These are phyloP conservation scores for Mortierella hygrophila DNA, from an alignment of 192 early-diverging fungal genomes.

Conservation along the genomic window DNA sequence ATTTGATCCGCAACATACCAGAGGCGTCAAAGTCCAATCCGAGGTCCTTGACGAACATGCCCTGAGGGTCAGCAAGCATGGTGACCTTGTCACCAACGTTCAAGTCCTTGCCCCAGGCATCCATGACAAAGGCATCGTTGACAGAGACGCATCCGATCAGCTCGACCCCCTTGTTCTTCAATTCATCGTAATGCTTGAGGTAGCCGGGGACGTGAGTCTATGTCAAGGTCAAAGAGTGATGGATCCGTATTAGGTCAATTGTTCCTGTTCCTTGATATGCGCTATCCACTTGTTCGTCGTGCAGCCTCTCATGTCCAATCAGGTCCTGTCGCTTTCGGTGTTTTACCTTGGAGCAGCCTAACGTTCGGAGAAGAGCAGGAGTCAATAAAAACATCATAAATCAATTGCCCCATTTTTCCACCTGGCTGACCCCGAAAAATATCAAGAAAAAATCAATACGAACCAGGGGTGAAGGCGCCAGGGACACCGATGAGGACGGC, in stretches of 20 bases:
- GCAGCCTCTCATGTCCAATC: neutral
- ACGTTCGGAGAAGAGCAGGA: neutral
- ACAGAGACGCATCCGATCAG: slow-evolving; percentile 61
- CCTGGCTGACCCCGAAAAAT: neutral
- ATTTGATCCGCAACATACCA: slow-evolving; percentile 30
- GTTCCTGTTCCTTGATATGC: neutral
- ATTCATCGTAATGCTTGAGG: slow-evolving; percentile 56
- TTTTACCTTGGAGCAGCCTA: slow-evolving; percentile 50
- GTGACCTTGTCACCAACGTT: slow-evolving; percentile 60
- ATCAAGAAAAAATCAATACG: neutral
- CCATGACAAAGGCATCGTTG: slow-evolving; percentile 68
- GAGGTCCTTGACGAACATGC: slow-evolving; percentile 63
- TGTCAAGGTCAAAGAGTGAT: neutral
- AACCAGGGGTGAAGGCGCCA: slow-evolving; percentile 57
- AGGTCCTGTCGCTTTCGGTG: neutral
- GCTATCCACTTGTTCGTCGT: neutral
- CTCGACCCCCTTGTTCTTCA: slow-evolving; percentile 67
- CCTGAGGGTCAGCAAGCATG: slow-evolving; percentile 68
- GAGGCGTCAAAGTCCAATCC: slow-evolving; percentile 71
- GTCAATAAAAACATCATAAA: neutral
- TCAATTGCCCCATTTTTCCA: neutral
- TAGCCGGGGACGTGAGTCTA: slow-evolving; percentile 67
- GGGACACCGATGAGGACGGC: slow-evolving; percentile 60
- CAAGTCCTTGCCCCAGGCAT: slow-evolving; percentile 63
- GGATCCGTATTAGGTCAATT: neutral